phyloP scores from a whole-genome alignment of 306 rosid genomes.

The Luffa aegyptiaca region DNA sequence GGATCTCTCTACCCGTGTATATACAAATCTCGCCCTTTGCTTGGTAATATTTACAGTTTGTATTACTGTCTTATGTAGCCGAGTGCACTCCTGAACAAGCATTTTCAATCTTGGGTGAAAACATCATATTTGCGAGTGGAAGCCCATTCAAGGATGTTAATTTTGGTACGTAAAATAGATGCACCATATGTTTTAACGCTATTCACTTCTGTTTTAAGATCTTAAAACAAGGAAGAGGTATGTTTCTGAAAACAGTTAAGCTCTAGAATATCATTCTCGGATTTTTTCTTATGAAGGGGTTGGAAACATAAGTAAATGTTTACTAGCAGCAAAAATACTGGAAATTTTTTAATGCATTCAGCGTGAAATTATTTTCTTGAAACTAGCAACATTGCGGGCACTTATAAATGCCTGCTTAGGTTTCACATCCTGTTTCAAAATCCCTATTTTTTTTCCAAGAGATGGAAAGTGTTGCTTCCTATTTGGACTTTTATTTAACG shows the following conservation, averaged over 20 bases:
- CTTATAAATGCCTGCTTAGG: not conserved
- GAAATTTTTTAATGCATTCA: not conserved
- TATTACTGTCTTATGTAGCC: slow-evolving; percentile 33
- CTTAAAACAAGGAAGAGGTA: not conserved
- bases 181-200: not conserved
- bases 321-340: not conserved
- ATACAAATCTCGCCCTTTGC: not conserved
- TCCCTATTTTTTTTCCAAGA: not conserved
- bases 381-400: not conserved
- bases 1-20: not conserved
- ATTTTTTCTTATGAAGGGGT: not conserved
- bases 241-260: not conserved
- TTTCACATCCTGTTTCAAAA: not conserved
- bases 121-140: slow-evolving; percentile 92
- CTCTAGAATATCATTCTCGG: not conserved
- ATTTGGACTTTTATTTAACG: not conserved
- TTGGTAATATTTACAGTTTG: not conserved
- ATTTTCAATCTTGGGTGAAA: slow-evolving; percentile 82
- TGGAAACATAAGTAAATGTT: not conserved
- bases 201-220: not conserved
- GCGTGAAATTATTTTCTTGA: not conserved
- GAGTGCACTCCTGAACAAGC: slow-evolving; percentile 98
- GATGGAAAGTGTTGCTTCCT: not conserved
- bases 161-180: slow-evolving; percentile 52
- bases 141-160: slow-evolving; percentile 87